A percentile compares a stretch with the other conserved stretches of the same genome.
These are phyloP conservation scores for Suhomyces yuchorum DNA, from an alignment of 1,139 yeast genomes.

Conservation along the genomic window DNA sequence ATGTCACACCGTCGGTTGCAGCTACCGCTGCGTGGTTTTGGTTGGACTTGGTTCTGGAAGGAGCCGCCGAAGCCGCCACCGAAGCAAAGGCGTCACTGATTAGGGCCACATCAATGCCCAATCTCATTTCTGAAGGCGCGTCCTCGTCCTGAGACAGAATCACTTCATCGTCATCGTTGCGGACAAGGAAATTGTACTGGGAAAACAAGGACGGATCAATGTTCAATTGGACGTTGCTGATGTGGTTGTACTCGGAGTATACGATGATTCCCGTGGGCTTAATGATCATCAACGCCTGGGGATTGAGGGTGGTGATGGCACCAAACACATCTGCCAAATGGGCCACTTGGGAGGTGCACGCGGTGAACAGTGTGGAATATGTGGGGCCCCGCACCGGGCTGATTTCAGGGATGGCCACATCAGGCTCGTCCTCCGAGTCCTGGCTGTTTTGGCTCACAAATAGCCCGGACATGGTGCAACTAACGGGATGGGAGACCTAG, in stretches of 20 bases:
- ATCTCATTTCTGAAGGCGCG: constrained; percentile 25
- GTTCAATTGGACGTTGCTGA: constrained; percentile 37
- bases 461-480: constrained; percentile 10
- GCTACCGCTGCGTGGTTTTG: constrained; percentile 14
- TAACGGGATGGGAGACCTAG: constrained; percentile 2
- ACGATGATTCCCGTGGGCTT: constrained; percentile 36
- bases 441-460: constrained; percentile 13
- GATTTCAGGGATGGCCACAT: constrained; percentile 1
- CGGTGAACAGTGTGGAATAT: constrained; percentile 28
- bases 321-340: constrained; percentile 44
- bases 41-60: constrained; percentile 12
- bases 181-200: constrained; percentile 27
- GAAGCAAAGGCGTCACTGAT: constrained; percentile 40
- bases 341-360: constrained; percentile 41
- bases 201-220: constrained; percentile 43
- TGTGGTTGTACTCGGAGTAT: constrained; percentile 42
- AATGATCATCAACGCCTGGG: constrained; percentile 41
- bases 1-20: constrained; percentile 25
- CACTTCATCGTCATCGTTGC: constrained; percentile 13
- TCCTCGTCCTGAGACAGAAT: constrained; percentile 10
- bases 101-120: constrained; percentile 43
- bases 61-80: constrained; percentile 22
- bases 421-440: constrained; percentile 5
- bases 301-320: constrained; percentile 34
- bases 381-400: background rate